phyloP scores from a whole-genome alignment of 2,329 filamentous ascomycete species.

The Calonectria pseudoreteaudii region DNA sequence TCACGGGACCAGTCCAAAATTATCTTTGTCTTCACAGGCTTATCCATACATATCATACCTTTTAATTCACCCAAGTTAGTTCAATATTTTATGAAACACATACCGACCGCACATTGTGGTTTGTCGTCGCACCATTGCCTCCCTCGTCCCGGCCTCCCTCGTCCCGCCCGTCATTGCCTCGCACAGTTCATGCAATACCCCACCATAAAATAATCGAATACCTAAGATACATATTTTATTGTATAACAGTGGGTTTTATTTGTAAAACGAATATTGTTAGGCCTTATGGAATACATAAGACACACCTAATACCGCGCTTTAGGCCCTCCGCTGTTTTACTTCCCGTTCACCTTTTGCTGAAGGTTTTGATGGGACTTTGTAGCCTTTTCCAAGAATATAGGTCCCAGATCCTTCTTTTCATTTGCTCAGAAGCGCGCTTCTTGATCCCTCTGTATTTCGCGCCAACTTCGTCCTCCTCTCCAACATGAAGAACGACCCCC shows the following conservation, averaged over 20 bases:
- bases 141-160: background rate
- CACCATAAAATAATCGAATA: background rate
- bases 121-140: background rate
- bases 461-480: slow-evolving; percentile 32
- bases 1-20: background rate
- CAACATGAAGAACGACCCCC: slow-evolving; percentile 36
- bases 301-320: too few relatives aligned
- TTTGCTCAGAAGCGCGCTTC: slow-evolving; percentile 30
- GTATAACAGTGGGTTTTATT: too few relatives aligned
- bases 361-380: background rate
- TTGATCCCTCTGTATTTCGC: slow-evolving; percentile 42
- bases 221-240: background rate
- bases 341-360: background rate
- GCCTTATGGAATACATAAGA: too few relatives aligned
- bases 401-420: too few relatives aligned
- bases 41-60: background rate
- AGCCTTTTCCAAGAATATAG: too few relatives aligned
- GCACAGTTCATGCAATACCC: background rate
- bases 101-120: background rate
- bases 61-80: background rate
- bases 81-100: background rate
- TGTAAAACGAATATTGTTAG: too few relatives aligned
- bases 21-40: background rate
- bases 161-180: too few relatives aligned
- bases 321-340: background rate